Evolutionary conservation across 2,329 filamentous ascomycete genomes (phyloP).

Genomic region (Lojkania enalia): DNA sequence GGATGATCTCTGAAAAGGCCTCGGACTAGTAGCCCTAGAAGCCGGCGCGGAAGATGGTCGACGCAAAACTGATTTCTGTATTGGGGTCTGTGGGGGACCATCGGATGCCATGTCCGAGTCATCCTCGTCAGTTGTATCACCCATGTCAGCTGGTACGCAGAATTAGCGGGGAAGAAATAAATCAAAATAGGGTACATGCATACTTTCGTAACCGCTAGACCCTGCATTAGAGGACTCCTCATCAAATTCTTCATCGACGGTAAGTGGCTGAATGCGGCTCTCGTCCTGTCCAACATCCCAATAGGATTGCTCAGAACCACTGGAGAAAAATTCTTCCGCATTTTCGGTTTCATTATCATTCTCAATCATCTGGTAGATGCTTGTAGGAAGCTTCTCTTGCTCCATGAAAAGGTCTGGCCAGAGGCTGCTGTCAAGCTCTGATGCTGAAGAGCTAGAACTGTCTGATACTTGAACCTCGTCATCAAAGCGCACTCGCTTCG

Average conservation of each 20-base stretch:
- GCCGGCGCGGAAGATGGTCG: slow-evolving; percentile 52
- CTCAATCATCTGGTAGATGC: slow-evolving; percentile 74
- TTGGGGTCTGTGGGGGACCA: slow-evolving; percentile 52
- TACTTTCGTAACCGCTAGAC: slow-evolving; percentile 64
- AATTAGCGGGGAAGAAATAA: slow-evolving; percentile 50
- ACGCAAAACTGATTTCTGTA: slow-evolving; percentile 50
- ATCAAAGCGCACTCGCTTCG: slow-evolving; percentile 73
- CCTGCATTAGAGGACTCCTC: slow-evolving; percentile 51
- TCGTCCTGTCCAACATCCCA: slow-evolving; percentile 64
- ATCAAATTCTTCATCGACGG: slow-evolving; percentile 24
- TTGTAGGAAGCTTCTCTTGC: slow-evolving; percentile 71
- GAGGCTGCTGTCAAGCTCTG: slow-evolving; percentile 65
- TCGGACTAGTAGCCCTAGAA: slow-evolving; percentile 42
- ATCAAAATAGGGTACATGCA: slow-evolving; percentile 35
- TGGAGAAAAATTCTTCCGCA: slow-evolving; percentile 51
- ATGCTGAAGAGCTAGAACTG: slow-evolving; percentile 49
- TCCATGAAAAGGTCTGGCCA: slow-evolving; percentile 80
- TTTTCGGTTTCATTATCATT: slow-evolving; percentile 47
- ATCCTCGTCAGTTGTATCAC: slow-evolving; percentile 64
- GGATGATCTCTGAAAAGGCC: slow-evolving; percentile 42
- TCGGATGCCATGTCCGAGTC: slow-evolving; percentile 49
- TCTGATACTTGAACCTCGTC: slow-evolving; percentile 68
- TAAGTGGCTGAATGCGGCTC: slow-evolving; percentile 41
- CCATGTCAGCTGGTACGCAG: slow-evolving; percentile 56
- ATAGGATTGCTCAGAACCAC: slow-evolving; percentile 54